phyloP scores from a whole-genome alignment of 225 moss, liverwort and hornwort genomes.

The Ulota crispa region DNA sequence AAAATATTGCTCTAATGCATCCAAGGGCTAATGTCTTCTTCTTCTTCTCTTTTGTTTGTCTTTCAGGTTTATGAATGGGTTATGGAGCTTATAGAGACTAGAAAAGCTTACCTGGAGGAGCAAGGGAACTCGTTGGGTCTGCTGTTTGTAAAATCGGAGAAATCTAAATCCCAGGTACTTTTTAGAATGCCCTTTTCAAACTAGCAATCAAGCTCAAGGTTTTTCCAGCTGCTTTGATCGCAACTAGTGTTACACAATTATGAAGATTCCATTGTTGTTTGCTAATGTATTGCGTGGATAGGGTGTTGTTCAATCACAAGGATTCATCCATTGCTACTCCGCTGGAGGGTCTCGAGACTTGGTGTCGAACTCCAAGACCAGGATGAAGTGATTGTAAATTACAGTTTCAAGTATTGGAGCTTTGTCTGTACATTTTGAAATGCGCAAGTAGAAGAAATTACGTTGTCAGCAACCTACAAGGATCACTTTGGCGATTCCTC shows the following conservation, averaged over 20 bases:
- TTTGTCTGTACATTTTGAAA: conserved; percentile 14
- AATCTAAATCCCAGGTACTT: conserved; percentile 47
- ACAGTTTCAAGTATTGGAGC: conserved; percentile 6
- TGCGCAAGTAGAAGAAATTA: conserved; percentile 4
- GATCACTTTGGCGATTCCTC: neutral
- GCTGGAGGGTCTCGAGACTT: conserved; percentile 74
- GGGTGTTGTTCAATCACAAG: conserved; percentile 76
- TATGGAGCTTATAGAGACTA: conserved; percentile 91
- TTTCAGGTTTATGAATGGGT: conserved; percentile 95
- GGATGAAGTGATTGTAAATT: conserved; percentile 38
- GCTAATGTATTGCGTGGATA: conserved; percentile 30
- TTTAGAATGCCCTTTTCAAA: neutral
- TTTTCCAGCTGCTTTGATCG: neutral
- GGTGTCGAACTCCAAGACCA: conserved; percentile 48
- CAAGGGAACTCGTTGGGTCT: conserved; percentile 71
- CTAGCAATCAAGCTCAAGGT: neutral
- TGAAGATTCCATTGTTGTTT: neutral
- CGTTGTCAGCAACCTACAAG: neutral
- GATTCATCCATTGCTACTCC: conserved; percentile 85
- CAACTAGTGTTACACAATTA: neutral
- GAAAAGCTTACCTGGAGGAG: conserved; percentile 72
- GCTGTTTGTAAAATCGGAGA: conserved; percentile 63
- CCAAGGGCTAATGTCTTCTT: neutral
- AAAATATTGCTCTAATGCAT: neutral
- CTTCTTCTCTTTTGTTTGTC: too few relatives aligned